Evolutionary conservation across 2,329 filamentous ascomycete species (phyloP), one percentile per base, ranked within the genome.

Genomic region (Pleomassaria siparia): DNA sequence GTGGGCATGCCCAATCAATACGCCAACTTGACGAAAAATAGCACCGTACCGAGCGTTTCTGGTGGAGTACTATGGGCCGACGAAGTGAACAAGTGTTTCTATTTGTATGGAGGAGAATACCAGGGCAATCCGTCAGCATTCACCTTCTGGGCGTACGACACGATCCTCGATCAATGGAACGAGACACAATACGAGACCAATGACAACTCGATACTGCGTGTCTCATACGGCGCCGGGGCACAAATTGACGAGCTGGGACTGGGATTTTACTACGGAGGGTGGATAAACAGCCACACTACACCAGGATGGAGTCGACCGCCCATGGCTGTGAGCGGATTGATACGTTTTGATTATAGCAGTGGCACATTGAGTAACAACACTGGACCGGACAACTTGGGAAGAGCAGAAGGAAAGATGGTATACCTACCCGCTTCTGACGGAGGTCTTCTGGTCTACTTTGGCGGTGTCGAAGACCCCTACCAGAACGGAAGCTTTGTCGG

Each of bases 241-340:
- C 75, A 79, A 2, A 74, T 83, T 9, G 74, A 82, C 4, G 73
- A 76, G 29, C 72, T 76, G 2, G 83, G 80, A 10, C 71, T 80
- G 47, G 82, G 78, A 1, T 87, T 80, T 58, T 84, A 85, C 60
- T 80, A 82, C 51, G 84, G 84, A 35, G 84, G 84, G 32, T 86
- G 80, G 77, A 70, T 81, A 47, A 83, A 77, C 55, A 81, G 80
- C 53, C 64, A 66, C 37, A 81, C 80, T 1, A 72, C 76, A 1
- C 69, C 76, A 0, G 74, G 73, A 8, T 86, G 81, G 81, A 64
- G 62, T 13, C 76, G 76, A 1, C 62, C 71, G 7, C 72, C 74
- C 1, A 59, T 77, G 25, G 79, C 79, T 11, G 79, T 77, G 1
- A 74, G 74, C 16, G 74, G 73, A n/a, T 59, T 86, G 36, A 63